phyloP scores from a whole-genome alignment of 1,284 basidiomycete genomes.

The Pascua guehoae region DNA sequence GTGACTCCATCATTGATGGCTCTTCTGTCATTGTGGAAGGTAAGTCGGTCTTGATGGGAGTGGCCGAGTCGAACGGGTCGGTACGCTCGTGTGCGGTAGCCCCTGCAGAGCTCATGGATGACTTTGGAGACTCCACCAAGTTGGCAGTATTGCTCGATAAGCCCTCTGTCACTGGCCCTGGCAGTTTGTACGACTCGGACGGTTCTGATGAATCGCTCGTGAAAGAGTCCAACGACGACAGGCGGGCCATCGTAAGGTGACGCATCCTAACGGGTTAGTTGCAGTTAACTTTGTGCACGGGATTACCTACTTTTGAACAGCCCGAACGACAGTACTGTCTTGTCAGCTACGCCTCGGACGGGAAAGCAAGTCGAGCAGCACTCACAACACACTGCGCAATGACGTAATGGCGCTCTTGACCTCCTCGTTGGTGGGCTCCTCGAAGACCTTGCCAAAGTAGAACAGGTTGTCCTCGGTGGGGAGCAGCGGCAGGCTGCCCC shows the following conservation, averaged over 20 bases:
- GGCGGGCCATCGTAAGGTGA: constrained; percentile 8
- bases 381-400: constrained; percentile 44
- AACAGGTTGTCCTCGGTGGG: constrained; percentile 48
- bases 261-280: constrained; percentile 5
- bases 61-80: constrained; percentile 2
- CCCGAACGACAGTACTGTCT: constrained; percentile 46
- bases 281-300: not conserved
- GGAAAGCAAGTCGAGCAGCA: not conserved
- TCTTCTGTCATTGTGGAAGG: not conserved
- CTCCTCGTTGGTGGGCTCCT: constrained; percentile 50
- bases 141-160: not conserved
- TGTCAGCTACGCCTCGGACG: not conserved
- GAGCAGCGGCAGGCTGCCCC: constrained; percentile 42
- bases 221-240: constrained; percentile 41
- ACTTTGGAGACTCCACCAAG: constrained; percentile 7
- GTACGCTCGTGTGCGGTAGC: not conserved
- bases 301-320: constrained; percentile 43
- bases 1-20: not conserved
- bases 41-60: constrained; percentile 5
- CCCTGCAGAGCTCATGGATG: not conserved
- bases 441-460: constrained; percentile 46
- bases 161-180: no score
- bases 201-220: no score
- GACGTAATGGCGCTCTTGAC: constrained; percentile 45
- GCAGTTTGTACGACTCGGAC: no score